These are phyloP conservation scores for Trichoderma sp. DNA, from an alignment of 2,329 filamentous ascomycete genomes.

Conservation along the genomic window DNA sequence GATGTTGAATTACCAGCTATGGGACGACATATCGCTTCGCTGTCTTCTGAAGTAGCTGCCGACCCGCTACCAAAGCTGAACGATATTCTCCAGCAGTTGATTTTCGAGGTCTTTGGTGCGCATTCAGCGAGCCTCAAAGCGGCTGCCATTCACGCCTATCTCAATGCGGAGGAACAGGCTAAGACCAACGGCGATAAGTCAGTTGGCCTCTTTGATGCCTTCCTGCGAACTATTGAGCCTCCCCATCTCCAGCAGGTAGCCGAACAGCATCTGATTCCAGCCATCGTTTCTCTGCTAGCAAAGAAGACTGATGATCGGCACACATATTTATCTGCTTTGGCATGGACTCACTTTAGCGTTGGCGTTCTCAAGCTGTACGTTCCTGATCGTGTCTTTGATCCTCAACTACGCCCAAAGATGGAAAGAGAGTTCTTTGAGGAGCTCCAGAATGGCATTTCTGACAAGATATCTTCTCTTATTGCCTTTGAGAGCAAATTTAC, in stretches of 20 bases:
- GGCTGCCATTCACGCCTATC: constrained; percentile 28
- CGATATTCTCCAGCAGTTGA: constrained; percentile 44
- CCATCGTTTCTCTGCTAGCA: constrained; percentile 42
- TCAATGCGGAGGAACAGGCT: constrained; percentile 26
- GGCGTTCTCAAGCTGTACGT: constrained; percentile 76
- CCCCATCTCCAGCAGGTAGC: constrained; percentile 39
- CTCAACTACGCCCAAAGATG: constrained; percentile 63
- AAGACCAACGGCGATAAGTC: background rate
- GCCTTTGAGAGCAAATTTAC: constrained; percentile 66
- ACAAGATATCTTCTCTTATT: constrained; percentile 58
- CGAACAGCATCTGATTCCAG: constrained; percentile 44
- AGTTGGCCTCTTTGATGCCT: constrained; percentile 23
- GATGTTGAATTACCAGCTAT: constrained; percentile 63
- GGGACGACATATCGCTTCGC: constrained; percentile 51
- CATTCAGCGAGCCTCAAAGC: constrained; percentile 36
- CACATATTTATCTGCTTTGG: constrained; percentile 44
- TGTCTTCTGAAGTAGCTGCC: constrained; percentile 47
- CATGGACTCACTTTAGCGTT: constrained; percentile 74
- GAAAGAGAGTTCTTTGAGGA: constrained; percentile 58
- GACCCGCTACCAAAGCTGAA: constrained; percentile 51
- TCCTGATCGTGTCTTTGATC: constrained; percentile 83
- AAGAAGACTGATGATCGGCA: constrained; percentile 22
- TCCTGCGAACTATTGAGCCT: constrained; percentile 29
- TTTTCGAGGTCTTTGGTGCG: constrained; percentile 41
- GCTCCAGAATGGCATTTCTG: constrained; percentile 52